A percentile compares a stretch with the other conserved stretches of the same genome.
Evolutionary conservation across 495 filamentous ascomycete genomes (phyloP).

Genomic region (Opeltia flavorubescens): DNA sequence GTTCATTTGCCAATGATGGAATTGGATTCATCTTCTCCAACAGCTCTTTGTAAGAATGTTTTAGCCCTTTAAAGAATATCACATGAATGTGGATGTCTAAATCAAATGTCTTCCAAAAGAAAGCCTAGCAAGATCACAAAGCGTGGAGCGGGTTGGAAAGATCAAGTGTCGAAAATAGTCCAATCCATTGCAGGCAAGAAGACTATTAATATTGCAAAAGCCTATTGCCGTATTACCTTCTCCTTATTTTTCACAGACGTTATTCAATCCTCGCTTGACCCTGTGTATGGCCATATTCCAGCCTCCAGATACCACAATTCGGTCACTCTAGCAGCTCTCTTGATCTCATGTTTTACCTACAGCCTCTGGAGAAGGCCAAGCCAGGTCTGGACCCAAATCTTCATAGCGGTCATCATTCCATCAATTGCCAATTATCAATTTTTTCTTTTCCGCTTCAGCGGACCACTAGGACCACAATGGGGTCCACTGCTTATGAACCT

Average conservation of each 20-base stretch:
- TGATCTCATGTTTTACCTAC: conserved; percentile 48
- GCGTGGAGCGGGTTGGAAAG: too few species aligned
- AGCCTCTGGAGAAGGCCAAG: conserved; percentile 29
- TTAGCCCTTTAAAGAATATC: too few species aligned
- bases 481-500: conserved; percentile 66
- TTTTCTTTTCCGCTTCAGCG: conserved; percentile 49
- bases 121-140: too few species aligned
- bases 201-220: too few species aligned
- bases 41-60: too few species aligned
- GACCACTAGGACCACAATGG: conserved; percentile 43
- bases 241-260: conserved; percentile 32
- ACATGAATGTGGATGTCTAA: too few species aligned
- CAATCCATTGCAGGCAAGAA: too few species aligned
- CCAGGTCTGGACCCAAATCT: conserved; percentile 28
- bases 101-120: too few species aligned
- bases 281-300: conserved; percentile 74
- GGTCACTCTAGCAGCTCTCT: conserved; percentile 46
- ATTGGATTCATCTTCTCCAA: too few species aligned
- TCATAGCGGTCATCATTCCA: conserved; percentile 51
- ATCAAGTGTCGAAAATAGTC: too few species aligned
- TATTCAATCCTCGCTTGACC: conserved; percentile 51
- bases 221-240: too few species aligned
- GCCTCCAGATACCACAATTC: conserved; percentile 54
- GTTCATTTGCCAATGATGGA: too few species aligned
- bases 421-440: conserved; percentile 62